Evolutionary conservation across 2,329 filamentous ascomycete genomes (phyloP).

Genomic region (Ceratocystis diversiconidia): DNA sequence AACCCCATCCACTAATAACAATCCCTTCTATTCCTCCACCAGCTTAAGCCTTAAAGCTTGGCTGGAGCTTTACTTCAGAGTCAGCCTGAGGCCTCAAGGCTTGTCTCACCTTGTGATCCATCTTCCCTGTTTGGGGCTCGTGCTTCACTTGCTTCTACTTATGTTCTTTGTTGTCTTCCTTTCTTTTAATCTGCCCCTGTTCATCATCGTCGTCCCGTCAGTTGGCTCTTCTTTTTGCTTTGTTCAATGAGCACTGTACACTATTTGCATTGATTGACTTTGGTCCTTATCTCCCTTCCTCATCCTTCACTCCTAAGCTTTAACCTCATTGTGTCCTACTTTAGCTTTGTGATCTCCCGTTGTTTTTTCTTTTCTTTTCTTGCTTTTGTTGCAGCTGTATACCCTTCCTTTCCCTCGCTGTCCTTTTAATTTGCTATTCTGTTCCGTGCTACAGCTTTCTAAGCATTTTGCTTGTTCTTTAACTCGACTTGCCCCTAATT

Average conservation of each 20-base stretch:
- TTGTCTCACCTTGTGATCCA: slow-evolving; percentile 5
- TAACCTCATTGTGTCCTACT: no score
- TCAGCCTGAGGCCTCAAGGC: not conserved
- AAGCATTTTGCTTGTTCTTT: not conserved
- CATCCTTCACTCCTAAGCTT: not conserved
- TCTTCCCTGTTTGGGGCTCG: slow-evolving; percentile 5
- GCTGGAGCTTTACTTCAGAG: not conserved
- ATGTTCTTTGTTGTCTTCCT: not conserved
- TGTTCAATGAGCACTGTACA: not conserved
- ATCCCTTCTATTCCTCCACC: not conserved
- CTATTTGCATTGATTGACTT: not conserved
- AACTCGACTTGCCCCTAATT: not conserved
- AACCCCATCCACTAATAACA: not conserved
- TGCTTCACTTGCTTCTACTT: not conserved
- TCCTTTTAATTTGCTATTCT: not conserved
- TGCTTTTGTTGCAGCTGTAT: not conserved
- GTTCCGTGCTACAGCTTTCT: no score
- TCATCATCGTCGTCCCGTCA: no score
- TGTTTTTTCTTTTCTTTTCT: not conserved
- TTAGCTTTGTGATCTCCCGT: not conserved
- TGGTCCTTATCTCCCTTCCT: not conserved
- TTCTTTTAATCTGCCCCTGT: not conserved
- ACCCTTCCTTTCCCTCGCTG: not conserved
- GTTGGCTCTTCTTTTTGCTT: not conserved
- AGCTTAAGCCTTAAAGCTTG: not conserved